Percentiles rank a stretch among this genome's conserved stretches.
These are phyloP conservation scores for Chlorella vulgaris DNA, from an alignment of 139 green algal genomes.

Conservation along the genomic window DNA sequence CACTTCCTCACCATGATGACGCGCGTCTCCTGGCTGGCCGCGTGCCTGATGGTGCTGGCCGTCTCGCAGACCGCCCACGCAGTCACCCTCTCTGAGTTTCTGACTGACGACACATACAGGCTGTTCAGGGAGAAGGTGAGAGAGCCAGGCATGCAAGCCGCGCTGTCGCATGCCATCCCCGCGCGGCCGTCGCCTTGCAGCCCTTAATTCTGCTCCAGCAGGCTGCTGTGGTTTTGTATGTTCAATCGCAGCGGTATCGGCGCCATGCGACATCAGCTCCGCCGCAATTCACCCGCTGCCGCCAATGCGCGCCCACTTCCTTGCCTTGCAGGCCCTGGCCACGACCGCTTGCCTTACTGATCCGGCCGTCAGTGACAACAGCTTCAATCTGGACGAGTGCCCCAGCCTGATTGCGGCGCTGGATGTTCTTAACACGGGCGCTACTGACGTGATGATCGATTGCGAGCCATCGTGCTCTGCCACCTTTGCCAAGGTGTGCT, in stretches of 20 bases:
- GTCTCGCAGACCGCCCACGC: background rate
- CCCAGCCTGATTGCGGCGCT: background rate
- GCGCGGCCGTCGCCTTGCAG: no score
- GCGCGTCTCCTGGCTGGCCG: background rate
- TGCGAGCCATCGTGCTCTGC: background rate
- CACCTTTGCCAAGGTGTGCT: background rate
- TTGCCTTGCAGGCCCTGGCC: background rate
- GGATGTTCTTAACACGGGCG: background rate
- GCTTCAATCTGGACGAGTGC: background rate
- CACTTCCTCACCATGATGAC: no score
- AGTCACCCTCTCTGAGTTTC: background rate
- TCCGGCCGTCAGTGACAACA: background rate
- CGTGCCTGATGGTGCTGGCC: background rate
- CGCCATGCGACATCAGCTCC: no score
- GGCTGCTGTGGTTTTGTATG: no score
- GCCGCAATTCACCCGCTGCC: no score
- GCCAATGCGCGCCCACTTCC: no score
- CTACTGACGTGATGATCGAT: background rate
- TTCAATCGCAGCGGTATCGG: no score
- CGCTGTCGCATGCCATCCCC: no score
- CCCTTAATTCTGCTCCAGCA: no score
- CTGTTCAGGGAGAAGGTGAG: background rate
- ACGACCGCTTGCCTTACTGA: background rate
- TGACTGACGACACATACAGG: background rate
- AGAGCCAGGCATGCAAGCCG: no score